These are phyloP conservation scores for Penicillium parvum DNA, from an alignment of 495 filamentous ascomycete genomes.

Conservation along the genomic window DNA sequence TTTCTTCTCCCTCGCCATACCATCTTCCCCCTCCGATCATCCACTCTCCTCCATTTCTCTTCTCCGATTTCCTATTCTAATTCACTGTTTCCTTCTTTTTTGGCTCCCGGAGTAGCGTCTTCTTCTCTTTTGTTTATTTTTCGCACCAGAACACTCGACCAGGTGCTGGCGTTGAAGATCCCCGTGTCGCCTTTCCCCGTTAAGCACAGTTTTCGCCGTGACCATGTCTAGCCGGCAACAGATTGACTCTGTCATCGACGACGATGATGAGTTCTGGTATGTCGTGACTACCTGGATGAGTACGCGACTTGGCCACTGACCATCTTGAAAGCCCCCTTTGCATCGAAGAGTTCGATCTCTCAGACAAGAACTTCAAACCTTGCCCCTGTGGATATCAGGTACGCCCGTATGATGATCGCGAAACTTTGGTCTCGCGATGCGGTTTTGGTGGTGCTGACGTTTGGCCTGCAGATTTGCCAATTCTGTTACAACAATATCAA, in stretches of 20 bases:
- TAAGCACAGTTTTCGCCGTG: slow-evolving; percentile 18
- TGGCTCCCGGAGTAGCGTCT: slow-evolving; percentile 14
- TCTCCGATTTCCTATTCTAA: slow-evolving; percentile 11
- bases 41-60: slow-evolving; percentile 12
- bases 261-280: slow-evolving; percentile 91
- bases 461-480: slow-evolving; percentile 74
- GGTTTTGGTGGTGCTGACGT: slow-evolving; percentile 8
- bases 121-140: slow-evolving; percentile 19
- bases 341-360: slow-evolving; percentile 97
- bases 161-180: slow-evolving; percentile 28
- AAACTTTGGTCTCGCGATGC: not conserved
- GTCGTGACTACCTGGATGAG: slow-evolving; percentile 16
- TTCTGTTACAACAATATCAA: slow-evolving; percentile 99
- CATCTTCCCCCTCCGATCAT: slow-evolving; percentile 20
- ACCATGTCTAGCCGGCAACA: slow-evolving; percentile 61
- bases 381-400: slow-evolving; percentile 99
- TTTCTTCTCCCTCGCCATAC: slow-evolving; percentile 25
- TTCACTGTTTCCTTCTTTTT: slow-evolving; percentile 9
- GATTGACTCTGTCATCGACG: slow-evolving; percentile 95
- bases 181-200: slow-evolving; percentile 21
- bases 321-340: slow-evolving; percentile 73
- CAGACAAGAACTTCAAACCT: slow-evolving; percentile 93
- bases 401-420: slow-evolving; percentile 18
- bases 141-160: slow-evolving; percentile 21
- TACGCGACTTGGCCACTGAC: slow-evolving; percentile 12